Evolutionary conservation across 2,329 filamentous ascomycete species (phyloP), one percentile per base, ranked within the genome.

Genomic region (Graphilbum fragrans): DNA sequence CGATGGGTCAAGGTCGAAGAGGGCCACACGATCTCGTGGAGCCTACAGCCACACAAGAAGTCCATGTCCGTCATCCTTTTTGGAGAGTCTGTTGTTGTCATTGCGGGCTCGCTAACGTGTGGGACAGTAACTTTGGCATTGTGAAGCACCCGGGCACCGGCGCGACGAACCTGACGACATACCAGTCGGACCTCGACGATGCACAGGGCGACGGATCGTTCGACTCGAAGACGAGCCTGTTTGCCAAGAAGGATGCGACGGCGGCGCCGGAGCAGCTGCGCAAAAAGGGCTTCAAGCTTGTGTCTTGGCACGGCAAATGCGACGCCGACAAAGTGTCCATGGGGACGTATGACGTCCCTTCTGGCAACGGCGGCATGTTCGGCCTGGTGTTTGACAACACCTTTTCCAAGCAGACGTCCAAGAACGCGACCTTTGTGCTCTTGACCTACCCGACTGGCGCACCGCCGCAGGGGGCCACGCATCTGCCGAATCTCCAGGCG

Each of bases 361-460:
- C 66, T 8, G 78, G 77, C 27, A 78, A 92, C 48, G 85, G 80
- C 20, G 92, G 92, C 55, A 95, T 94, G 77, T 98, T 94, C 58
- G 92, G 88, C 43, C 69, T 98, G 46, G 86, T 96, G 25, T 94
- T 98, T 56, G 92, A 98, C 73, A 98, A 98, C 57, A 98, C 92
- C 22, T 98, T 98, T 58, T 94, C 88, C 45, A 96, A 95, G 64
- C 85, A 82, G 59, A 81, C 84, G 34, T 92, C 88, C 41, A 98
- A 98, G 65, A 94, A 83, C 23, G 87, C 87, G 18, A 96, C 90
- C 8, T 86, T 98, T 55, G 88, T 95, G 29, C 76, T 98, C 40
- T 74, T 96, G 58, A 96, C 87, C 32, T 95, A 96, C 55, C 88
- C 90, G 10, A 88, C 86, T 29, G 82, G 80, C 50, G 74, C 78